Evolutionary conservation across 345 rosid genomes (phyloP), one percentile per base, ranked within the genome.

Genomic region (Punica granatum): DNA sequence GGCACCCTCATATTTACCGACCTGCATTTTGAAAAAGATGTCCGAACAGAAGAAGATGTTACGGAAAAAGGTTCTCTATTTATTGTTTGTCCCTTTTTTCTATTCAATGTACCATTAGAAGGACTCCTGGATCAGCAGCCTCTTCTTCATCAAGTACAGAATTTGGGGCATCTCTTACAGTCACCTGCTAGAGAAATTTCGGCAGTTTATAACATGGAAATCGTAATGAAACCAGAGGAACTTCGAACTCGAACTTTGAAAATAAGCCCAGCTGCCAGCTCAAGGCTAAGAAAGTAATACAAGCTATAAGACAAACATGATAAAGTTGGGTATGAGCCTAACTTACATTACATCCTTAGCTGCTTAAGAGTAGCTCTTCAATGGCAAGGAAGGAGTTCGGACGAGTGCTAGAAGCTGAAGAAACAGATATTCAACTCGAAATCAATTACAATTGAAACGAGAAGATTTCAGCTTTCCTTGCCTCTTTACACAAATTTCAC

Each of bases 1-100:
- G n/a, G 98, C 98, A 76, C 96, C 98, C 71, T 92, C 94, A 76
- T 93, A 93, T 82, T 93, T 96, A 59, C 98, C 97, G 69, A 93
- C 98, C 97, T 93, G 83, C 75, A 79, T 23, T 63, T 31, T 44
- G 61, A 66, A 49, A 15, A 69, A 34, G 46, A 28, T 65, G 4
- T n/a, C 3, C 21, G 18, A 54, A 12, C 28, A 37, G 49, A 58
- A 21, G 31, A 14, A 56, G 31, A 31, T 56, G 7, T 15, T 26
- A 56, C 31, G 12, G 31, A 56, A 56, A 6, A 56, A 56, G 26
- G 23, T 23, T 23, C 4, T 56, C 21, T 56, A 31, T 63, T 19
- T 59, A 42, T 74, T 48, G 56, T 46, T 44, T 43, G 6, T 32
- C 9, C 56, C 33, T 49, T 66, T 60, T 67, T 85, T 97, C 96